phyloP scores from a whole-genome alignment of 257 asterid genomes.

The Solanum paucissectum region DNA sequence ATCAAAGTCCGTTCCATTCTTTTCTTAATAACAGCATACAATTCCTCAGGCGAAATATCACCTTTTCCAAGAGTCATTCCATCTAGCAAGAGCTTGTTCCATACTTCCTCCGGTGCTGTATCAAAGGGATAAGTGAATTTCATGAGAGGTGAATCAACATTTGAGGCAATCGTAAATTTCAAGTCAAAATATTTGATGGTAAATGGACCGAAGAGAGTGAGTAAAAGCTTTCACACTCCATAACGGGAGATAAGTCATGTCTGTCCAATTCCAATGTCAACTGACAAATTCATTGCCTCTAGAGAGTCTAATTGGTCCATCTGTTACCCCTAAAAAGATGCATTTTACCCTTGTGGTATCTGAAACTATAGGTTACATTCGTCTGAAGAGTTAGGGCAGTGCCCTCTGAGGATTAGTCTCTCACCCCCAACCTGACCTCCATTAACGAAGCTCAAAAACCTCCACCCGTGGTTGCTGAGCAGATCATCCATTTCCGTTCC shows the following conservation, averaged over 20 bases:
- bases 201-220: not conserved
- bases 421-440: not conserved
- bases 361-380: not conserved
- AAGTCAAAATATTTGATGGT: not conserved
- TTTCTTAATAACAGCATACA: conserved; percentile 62
- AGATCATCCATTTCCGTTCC: not conserved
- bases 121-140: not conserved
- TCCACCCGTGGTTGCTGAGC: not conserved
- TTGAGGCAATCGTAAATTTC: not conserved
- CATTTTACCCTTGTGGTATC: not conserved
- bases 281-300: not conserved
- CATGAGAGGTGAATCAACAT: not conserved
- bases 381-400: not conserved
- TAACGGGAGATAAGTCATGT: not conserved
- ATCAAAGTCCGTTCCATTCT: conserved; percentile 79
- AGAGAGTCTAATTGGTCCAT: not conserved
- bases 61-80: conserved; percentile 76
- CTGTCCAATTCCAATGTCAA: not conserved
- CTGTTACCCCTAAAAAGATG: not conserved
- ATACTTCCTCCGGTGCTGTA: conserved; percentile 74
- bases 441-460: not conserved
- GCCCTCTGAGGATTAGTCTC: not conserved
- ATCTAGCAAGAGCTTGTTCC: conserved; percentile 66
- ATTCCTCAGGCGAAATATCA: conserved; percentile 53
- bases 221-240: not conserved